Evolutionary conservation across 306 rosid genomes (phyloP).

Genomic region (Oxytropis ochrocephala): DNA sequence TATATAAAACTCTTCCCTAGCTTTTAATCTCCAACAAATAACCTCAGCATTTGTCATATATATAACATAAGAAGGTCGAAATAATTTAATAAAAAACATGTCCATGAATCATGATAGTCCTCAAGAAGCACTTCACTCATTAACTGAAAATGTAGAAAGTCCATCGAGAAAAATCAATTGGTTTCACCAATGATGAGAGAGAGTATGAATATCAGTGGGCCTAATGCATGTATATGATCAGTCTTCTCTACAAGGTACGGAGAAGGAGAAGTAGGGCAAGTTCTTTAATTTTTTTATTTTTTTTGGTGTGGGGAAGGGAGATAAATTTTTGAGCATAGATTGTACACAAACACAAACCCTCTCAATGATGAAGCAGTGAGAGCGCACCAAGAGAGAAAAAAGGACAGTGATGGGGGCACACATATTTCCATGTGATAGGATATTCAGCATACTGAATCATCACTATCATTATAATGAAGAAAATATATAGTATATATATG

Average conservation of each 20-base stretch:
- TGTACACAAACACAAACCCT: not conserved
- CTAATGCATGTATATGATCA: constrained; percentile 9
- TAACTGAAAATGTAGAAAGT: not conserved
- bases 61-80: not conserved
- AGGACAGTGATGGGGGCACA: constrained; percentile 52
- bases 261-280: constrained; percentile 18
- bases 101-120: not conserved
- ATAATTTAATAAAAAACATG: not conserved
- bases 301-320: not conserved
- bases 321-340: constrained; percentile 11
- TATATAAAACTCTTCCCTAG: no score
- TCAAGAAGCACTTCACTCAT: not conserved
- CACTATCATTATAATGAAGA: constrained; percentile 35
- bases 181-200: not conserved
- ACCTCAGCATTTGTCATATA: not conserved
- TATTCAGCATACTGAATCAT: constrained; percentile 27
- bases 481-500: no score
- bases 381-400: not conserved
- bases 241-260: constrained; percentile 10
- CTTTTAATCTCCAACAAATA: not conserved
- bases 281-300: not conserved
- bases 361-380: constrained; percentile 21
- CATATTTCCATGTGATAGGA: constrained; percentile 36
- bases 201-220: constrained; percentile 20
- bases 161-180: not conserved